These are phyloP conservation scores for Xylaria palmicola DNA, from an alignment of 495 filamentous ascomycete species.

Conservation along the genomic window DNA sequence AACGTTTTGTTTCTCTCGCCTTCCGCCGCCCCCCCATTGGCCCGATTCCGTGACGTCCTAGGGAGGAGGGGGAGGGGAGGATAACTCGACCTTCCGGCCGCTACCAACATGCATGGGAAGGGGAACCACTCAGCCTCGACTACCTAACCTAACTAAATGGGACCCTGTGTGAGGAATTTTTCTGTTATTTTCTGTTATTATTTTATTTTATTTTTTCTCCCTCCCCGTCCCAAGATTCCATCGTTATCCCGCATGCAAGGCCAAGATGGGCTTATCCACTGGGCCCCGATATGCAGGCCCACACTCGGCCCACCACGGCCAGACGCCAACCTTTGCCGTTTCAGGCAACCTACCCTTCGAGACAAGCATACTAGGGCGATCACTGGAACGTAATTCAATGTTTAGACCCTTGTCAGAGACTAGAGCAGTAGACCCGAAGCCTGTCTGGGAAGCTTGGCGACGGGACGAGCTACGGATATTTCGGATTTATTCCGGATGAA, in stretches of 20 bases:
- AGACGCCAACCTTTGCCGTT: slow-evolving; percentile 22
- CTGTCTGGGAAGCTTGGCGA: slow-evolving; percentile 12
- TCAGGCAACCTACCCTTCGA: slow-evolving; percentile 33
- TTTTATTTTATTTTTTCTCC: slow-evolving; percentile 1
- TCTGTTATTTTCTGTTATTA: not conserved
- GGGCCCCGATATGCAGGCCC: slow-evolving; percentile 33
- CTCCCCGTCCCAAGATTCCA: slow-evolving; percentile 22
- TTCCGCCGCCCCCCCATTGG: slow-evolving; percentile 22
- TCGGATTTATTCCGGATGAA: slow-evolving; percentile 11
- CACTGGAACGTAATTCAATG: slow-evolving; percentile 36
- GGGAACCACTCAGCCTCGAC: slow-evolving; percentile 34
- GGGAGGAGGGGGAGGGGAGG: not conserved
- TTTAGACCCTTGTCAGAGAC: slow-evolving; percentile 30
- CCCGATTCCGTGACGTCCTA: not conserved
- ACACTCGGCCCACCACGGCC: slow-evolving; percentile 34
- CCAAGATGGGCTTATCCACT: slow-evolving; percentile 34
- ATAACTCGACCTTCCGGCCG: slow-evolving; percentile 1
- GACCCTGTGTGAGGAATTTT: not conserved
- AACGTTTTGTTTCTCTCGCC: slow-evolving; percentile 15
- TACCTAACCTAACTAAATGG: slow-evolving; percentile 15
- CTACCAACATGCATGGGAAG: slow-evolving; percentile 18
- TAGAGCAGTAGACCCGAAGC: slow-evolving; percentile 13
- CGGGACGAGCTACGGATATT: slow-evolving; percentile 4
- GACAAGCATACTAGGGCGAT: slow-evolving; percentile 36
- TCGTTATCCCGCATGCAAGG: slow-evolving; percentile 32